phyloP scores from a whole-genome alignment of 2,329 filamentous ascomycete genomes.

The Diaporthe caulivora region DNA sequence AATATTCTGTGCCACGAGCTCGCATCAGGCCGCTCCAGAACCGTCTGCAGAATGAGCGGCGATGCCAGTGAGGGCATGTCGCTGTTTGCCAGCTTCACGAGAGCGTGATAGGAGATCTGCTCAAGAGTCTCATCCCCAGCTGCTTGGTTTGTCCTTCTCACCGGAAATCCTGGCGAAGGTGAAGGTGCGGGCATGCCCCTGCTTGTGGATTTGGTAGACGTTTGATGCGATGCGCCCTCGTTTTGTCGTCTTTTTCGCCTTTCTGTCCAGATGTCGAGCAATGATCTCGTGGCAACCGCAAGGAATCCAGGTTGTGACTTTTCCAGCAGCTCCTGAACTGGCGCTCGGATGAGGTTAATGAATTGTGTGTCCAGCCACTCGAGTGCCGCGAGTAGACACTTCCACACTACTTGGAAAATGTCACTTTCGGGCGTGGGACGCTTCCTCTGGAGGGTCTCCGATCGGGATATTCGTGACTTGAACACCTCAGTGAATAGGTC shows the following conservation, averaged over 20 bases:
- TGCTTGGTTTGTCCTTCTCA: not conserved
- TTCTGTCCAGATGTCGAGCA: conserved; percentile 13
- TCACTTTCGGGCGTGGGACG: not conserved
- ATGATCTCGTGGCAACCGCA: conserved; percentile 21
- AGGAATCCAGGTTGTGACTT: not conserved
- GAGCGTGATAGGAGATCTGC: conserved; percentile 23
- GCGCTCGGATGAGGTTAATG: not conserved
- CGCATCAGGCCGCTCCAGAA: conserved; percentile 34
- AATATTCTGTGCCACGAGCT: conserved; percentile 35
- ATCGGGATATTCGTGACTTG: not conserved
- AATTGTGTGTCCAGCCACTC: conserved; percentile 26
- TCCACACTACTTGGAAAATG: not conserved
- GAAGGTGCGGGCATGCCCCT: not conserved
- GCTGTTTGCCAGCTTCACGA: conserved; percentile 12
- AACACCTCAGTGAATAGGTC: not conserved
- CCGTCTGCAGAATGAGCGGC: conserved; percentile 29
- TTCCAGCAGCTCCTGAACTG: conserved; percentile 12
- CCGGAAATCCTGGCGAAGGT: not conserved
- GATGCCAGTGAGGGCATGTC: conserved; percentile 24
- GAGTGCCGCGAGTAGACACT: conserved; percentile 3
- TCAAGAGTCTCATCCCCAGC: conserved; percentile 9
- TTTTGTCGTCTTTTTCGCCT: not conserved
- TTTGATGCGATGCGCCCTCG: not conserved
- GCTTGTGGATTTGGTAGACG: not conserved
- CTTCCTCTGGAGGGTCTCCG: not conserved